Base-by-base conservation (phyloP, 2,329 filamentous ascomycete genomes). In the Phaeosphaeriaceae sp. region DNA sequence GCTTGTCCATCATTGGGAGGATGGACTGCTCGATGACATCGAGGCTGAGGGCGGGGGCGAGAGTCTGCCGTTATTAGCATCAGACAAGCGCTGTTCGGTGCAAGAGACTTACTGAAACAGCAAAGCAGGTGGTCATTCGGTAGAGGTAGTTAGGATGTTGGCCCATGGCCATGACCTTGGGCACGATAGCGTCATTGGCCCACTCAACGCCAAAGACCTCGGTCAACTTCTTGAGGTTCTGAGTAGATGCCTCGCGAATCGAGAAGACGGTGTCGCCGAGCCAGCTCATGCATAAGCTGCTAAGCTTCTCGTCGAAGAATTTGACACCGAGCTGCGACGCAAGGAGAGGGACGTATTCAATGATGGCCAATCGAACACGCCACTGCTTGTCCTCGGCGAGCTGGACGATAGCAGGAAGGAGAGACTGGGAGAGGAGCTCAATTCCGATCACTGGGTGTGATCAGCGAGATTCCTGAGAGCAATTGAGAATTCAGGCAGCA, bases 41-140 rank as follows among this genome's bases (percentile, higher is more conserved):
- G 69, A 98, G 86, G 76, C 91, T 96, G 71, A 99, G 91, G 53
- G 96, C 96, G 31, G 91, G 91, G 27, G 95, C 91, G 62, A 99
- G 88, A 22, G 94, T 99, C 95, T 99, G 67, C 53, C n/a, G 31
- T 51, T 0, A 40, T 68, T 45, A 68, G 62, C 48, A 48, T 65
- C 56, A 22, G 22, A 25, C 40, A 1, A 15, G 19, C 11, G 46
- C 10, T 24, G 31, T 47, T 15, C 21, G n/a, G 17, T 40, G 10
- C 7, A 44, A 13, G 2, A 19, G 31, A 86, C 91, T 84, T 86
- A 99, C 95, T 70, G 93, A 94, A 67, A 99, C 96, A 62, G 95
- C 95, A 78, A 99, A 99, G 82, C 94, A 98, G n/a, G 95, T 99
- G 10, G 95, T 99, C 95, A 99, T 99, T 77, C 95, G 88, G 86